Percentiles rank a stretch among this genome's conserved stretches.
Conservation (phyloP, 2,329 filamentous ascomycete genomes). For the Alternaria brassicicola region DNA sequence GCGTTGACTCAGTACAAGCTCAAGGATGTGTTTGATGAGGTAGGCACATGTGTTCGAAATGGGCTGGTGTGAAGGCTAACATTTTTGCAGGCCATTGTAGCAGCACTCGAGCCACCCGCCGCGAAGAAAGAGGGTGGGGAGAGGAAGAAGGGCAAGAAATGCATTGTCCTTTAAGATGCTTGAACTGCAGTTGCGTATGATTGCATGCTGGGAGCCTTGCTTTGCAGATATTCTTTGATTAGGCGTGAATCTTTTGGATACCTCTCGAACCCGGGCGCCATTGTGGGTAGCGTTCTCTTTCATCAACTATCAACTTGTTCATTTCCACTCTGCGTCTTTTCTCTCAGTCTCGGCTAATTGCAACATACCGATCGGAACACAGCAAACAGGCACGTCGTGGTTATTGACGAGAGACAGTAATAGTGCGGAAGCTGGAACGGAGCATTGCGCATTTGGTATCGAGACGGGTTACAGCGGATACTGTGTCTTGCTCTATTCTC, state of each 20-base stretch:
- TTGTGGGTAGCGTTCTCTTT: conserved; percentile 49
- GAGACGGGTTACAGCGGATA: not conserved
- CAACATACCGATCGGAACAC: not conserved
- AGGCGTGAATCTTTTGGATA: conserved; percentile 49
- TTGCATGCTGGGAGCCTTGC: conserved; percentile 30
- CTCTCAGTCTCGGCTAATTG: conserved; percentile 1
- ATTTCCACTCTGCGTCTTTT: conserved; percentile 13
- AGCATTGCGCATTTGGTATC: not conserved
- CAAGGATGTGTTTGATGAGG: conserved; percentile 99
- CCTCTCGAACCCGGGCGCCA: conserved; percentile 48
- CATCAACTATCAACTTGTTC: conserved; percentile 35
- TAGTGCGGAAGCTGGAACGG: not conserved
- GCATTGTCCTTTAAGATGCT: conserved; percentile 44
- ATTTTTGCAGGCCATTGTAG: conserved; percentile 79
- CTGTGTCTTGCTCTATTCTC: not conserved
- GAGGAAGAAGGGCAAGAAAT: conserved; percentile 46
- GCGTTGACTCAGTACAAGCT: conserved; percentile 97
- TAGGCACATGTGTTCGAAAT: conserved; percentile 53
- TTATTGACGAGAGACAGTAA: not conserved
- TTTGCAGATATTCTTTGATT: conserved; percentile 40
- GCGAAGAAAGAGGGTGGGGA: conserved; percentile 67
- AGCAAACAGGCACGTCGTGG: not conserved
- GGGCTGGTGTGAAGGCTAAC: conserved; percentile 12
- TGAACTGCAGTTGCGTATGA: conserved; percentile 6
- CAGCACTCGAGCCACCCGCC: conserved; percentile 85